These are phyloP conservation scores for Apiosordaria backusii DNA, from an alignment of 495 filamentous ascomycete genomes.

Conservation along the genomic window DNA sequence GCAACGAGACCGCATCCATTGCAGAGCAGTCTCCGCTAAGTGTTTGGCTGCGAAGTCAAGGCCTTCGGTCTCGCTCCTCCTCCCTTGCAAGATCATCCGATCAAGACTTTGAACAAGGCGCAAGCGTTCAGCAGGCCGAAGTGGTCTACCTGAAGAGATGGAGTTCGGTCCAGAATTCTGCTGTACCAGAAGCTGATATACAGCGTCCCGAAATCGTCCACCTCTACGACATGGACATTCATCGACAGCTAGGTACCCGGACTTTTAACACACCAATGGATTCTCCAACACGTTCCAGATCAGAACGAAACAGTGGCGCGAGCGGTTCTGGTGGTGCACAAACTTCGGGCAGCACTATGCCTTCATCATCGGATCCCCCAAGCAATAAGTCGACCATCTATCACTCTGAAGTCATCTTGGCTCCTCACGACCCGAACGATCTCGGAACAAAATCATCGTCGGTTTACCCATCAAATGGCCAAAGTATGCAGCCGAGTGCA, in stretches of 20 bases:
- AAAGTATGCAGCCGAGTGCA: conserved; percentile 18
- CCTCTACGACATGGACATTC: conserved; percentile 31
- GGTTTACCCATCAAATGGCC: conserved; percentile 23
- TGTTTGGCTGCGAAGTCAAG: conserved; percentile 43
- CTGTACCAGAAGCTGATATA: conserved; percentile 18
- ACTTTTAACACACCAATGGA: conserved; percentile 20
- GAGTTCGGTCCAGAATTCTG: conserved; percentile 22
- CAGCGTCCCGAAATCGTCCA: conserved; percentile 27
- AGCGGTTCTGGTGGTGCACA: conserved; percentile 3
- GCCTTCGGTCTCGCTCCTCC: conserved; percentile 30
- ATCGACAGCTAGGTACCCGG: conserved; percentile 23
- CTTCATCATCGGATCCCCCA: neutral
- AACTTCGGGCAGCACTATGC: neutral
- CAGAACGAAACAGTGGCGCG: neutral
- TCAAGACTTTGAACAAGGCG: conserved; percentile 14
- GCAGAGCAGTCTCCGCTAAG: conserved; percentile 36
- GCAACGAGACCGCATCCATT: conserved; percentile 9
- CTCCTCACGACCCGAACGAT: neutral
- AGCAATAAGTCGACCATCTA: neutral
- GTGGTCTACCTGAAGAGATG: conserved; percentile 25
- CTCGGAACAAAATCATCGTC: conserved; percentile 21
- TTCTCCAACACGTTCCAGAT: conserved; percentile 17
- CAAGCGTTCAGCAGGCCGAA: conserved; percentile 29
- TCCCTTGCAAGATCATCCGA: conserved; percentile 18
- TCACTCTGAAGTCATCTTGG: neutral